Conservation (phyloP, 2,329 filamentous ascomycete genomes). For the Paraphoma sp. region DNA sequence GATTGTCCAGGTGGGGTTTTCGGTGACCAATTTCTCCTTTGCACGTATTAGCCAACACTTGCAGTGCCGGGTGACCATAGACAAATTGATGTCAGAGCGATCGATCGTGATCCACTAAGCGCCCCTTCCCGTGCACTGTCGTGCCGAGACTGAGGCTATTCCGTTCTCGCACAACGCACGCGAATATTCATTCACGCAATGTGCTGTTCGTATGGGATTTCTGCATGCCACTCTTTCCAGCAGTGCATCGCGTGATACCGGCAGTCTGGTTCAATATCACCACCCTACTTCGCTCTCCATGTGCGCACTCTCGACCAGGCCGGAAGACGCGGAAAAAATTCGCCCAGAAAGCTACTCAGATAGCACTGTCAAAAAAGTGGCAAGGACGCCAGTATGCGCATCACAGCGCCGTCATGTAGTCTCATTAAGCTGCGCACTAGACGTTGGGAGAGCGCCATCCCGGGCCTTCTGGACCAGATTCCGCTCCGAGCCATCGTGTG, state of each 20-base stretch:
- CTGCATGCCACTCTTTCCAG: not conserved
- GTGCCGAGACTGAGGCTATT: constrained; percentile 4
- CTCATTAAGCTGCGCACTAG: constrained; percentile 9
- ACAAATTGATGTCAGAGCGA: not conserved
- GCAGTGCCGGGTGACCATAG: not conserved
- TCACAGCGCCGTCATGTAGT: constrained; percentile 17
- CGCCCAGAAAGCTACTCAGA: not conserved
- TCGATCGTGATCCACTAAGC: constrained; percentile 15
- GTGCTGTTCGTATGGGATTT: not conserved
- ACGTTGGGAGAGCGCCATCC: not conserved
- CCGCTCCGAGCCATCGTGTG: not conserved
- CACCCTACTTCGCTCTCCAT: not conserved
- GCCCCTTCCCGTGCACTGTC: not conserved
- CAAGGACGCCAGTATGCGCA: not conserved
- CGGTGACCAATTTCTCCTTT: not conserved
- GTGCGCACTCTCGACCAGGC: not conserved
- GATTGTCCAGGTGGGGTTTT: not conserved
- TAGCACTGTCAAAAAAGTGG: not conserved
- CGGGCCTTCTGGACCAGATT: constrained; percentile 7
- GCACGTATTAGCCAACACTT: not conserved
- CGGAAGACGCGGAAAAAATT: not conserved
- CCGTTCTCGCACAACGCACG: not conserved
- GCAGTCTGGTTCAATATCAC: not conserved
- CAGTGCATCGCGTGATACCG: constrained; percentile 1
- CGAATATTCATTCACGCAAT: not conserved